Evolutionary conservation across 805 yeast genomes (phyloP).

Genomic region (Lipomyces kockii): DNA sequence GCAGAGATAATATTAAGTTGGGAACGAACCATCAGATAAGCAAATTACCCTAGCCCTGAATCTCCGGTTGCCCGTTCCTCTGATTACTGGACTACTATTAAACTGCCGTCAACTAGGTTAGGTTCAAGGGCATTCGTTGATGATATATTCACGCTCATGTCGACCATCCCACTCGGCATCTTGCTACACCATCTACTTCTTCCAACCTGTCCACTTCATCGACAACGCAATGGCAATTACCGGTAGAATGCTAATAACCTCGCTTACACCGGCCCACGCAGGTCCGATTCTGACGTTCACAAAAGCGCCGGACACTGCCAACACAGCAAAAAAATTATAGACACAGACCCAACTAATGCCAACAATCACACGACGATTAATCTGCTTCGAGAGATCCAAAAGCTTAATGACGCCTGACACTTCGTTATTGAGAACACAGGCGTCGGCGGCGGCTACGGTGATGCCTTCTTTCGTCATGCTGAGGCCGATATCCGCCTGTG

Average conservation of each 20-base stretch:
- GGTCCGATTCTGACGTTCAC: slow-evolving; percentile 29
- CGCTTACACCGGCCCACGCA: slow-evolving; percentile 30
- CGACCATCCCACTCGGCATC: too few relatives aligned
- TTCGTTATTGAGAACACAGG: slow-evolving; percentile 16
- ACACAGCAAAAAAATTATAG: slow-evolving; percentile 28
- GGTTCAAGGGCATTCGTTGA: too few relatives aligned
- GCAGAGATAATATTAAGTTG: too few relatives aligned
- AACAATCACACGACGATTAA: slow-evolving; percentile 6
- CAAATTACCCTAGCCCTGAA: too few relatives aligned
- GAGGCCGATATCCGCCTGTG: slow-evolving; percentile 86
- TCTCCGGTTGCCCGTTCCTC: too few relatives aligned
- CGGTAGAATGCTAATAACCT: slow-evolving; percentile 27
- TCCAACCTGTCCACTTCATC: neutral
- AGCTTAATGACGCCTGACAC: slow-evolving; percentile 18
- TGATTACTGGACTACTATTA: too few relatives aligned
- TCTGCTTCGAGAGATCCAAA: slow-evolving; percentile 11
- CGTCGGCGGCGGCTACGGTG: slow-evolving; percentile 27
- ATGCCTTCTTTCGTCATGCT: slow-evolving; percentile 25
- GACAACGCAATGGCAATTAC: slow-evolving; percentile 24
- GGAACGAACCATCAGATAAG: too few relatives aligned
- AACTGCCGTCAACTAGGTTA: too few relatives aligned
- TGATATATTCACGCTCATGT: too few relatives aligned
- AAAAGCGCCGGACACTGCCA: slow-evolving; percentile 29
- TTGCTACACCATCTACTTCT: too few relatives aligned
- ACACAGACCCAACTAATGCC: slow-evolving; percentile 22